Evolutionary conservation across 2,329 filamentous ascomycete genomes (phyloP), one percentile per base, ranked within the genome.

Genomic region (Aspergillus sp.): DNA sequence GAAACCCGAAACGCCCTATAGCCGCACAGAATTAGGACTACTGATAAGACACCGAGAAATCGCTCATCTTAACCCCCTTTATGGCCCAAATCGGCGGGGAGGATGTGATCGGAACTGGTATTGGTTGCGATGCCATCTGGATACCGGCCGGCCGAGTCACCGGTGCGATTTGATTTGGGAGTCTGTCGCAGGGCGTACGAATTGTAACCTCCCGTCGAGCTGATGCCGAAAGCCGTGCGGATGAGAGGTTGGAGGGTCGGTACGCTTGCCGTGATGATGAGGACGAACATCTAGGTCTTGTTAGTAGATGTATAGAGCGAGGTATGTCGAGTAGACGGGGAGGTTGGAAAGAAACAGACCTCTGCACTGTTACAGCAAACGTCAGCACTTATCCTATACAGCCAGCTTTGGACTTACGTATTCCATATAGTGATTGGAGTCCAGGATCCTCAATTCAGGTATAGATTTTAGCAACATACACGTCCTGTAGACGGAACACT

Each of bases 361-460:
- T 22, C 19, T 10, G 19, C 19, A 10, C 19, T 22, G 19, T 22
- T 22, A 6, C 19, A 22, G 10, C 6, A 10, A 5, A 22, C 10
- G 10, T 22, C 19, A 22, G 19, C 19, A 22, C 10, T 22, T 22
- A 22, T 22, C 19, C 19, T 6, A 10, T 6, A 10, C 19, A 22
- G 19, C 10, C 5, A 5, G 10, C 19, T 6, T 5, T 22, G 10
- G 3, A 34, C 39, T 32, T 37, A 42, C 37, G 37, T 33, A 12
- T 42, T 37, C 40, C 40, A 42, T n/a, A 32, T 38, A 4, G 40
- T 38, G 15, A 42, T 41, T 4, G 30, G 32, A 8, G 40, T 37
- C 40, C 37, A 42, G 11, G 40, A 38, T 30, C 31, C 37, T 42
- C 13, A 16, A 3, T 11, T 2, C 8, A 3, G 4, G 14, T 35